Conservation (phyloP, 805 yeast species). For the Candida quercuum region DNA sequence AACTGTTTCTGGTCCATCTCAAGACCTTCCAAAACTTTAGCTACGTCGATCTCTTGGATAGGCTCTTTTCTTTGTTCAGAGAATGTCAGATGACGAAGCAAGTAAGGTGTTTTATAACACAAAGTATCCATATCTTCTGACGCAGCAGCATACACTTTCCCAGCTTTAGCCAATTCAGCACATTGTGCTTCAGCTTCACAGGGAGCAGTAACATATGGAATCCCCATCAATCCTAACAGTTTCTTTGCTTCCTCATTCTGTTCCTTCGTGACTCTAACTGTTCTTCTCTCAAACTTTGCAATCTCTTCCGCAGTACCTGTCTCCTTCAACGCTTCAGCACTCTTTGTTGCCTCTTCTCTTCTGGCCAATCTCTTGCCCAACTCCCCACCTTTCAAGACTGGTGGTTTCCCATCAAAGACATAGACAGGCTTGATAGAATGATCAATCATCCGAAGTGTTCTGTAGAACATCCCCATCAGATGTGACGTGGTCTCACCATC, state of each 20-base stretch:
- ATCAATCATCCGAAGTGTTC: conserved; percentile 85
- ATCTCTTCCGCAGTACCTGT: conserved; percentile 76
- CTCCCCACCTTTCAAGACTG: conserved; percentile 89
- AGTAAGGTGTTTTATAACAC: conserved; percentile 80
- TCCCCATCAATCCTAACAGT: conserved; percentile 83
- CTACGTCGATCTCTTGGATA: conserved; percentile 73
- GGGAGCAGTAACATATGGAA: conserved; percentile 91
- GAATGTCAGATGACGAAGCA: conserved; percentile 86
- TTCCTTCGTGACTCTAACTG: conserved; percentile 81
- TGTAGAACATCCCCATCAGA: conserved; percentile 91
- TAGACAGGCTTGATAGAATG: conserved; percentile 95
- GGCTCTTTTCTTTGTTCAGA: conserved; percentile 93
- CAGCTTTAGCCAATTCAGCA: conserved; percentile 83
- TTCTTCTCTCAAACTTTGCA: conserved; percentile 73
- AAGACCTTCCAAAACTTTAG: conserved; percentile 66
- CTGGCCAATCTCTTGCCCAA: conserved; percentile 77
- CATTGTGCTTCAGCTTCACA: conserved; percentile 99
- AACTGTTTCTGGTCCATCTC: conserved; percentile 71
- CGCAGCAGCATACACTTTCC: conserved; percentile 95
- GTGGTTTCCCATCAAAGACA: conserved; percentile 98
- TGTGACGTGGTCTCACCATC: conserved; percentile 93
- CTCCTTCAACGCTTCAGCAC: conserved; percentile 70
- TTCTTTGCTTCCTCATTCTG: conserved; percentile 93
- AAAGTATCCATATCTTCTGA: conserved; percentile 98
- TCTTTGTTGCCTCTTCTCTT: conserved; percentile 78